Percentiles rank a stretch among this genome's conserved stretches.
phyloP scores from a whole-genome alignment of 2,329 filamentous ascomycete genomes.

The Fusarium sp. region DNA sequence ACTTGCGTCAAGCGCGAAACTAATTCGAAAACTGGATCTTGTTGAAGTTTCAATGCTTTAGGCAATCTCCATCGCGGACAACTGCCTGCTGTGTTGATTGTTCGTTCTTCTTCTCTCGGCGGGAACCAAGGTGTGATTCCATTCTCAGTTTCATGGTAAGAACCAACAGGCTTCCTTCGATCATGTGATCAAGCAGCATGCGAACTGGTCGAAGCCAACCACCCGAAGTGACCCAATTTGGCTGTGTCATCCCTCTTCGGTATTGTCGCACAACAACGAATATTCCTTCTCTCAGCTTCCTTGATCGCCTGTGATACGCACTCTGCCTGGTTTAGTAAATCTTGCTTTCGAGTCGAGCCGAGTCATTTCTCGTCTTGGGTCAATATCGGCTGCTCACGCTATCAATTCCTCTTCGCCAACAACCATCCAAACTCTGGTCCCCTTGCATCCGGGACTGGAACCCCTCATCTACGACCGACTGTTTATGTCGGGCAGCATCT shows the following conservation, averaged over 20 bases:
- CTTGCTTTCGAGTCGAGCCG: constrained; percentile 3
- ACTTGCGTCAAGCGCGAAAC: constrained; percentile 24
- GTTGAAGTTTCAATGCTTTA: constrained; percentile 12
- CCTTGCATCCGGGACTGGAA: constrained; percentile 38
- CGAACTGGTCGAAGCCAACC: constrained; percentile 15
- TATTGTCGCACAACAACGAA: constrained; percentile 42
- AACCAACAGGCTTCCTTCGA: constrained; percentile 33
- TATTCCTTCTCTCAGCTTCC: constrained; percentile 6
- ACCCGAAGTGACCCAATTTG: constrained; percentile 38
- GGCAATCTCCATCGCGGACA: constrained; percentile 21
- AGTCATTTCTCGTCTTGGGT: constrained; percentile 8
- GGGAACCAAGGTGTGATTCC: constrained; percentile 38
- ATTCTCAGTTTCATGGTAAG: constrained; percentile 27
- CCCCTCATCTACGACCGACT: constrained; percentile 35
- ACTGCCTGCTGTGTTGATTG: constrained; percentile 12
- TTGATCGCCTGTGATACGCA: constrained; percentile 26
- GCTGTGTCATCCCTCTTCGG: constrained; percentile 34
- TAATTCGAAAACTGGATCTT: constrained; percentile 16
- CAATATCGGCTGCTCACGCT: constrained; percentile 26
- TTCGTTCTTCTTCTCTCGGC: constrained; percentile 15
- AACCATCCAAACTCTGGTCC: constrained; percentile 15
- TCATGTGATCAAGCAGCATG: constrained; percentile 47
- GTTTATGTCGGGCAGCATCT: constrained; percentile 30
- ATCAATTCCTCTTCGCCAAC: constrained; percentile 16
- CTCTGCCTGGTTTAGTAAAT: constrained; percentile 8